Evolutionary conservation across 495 filamentous ascomycete genomes (phyloP).

Genomic region (Annulohypoxylon nitens): DNA sequence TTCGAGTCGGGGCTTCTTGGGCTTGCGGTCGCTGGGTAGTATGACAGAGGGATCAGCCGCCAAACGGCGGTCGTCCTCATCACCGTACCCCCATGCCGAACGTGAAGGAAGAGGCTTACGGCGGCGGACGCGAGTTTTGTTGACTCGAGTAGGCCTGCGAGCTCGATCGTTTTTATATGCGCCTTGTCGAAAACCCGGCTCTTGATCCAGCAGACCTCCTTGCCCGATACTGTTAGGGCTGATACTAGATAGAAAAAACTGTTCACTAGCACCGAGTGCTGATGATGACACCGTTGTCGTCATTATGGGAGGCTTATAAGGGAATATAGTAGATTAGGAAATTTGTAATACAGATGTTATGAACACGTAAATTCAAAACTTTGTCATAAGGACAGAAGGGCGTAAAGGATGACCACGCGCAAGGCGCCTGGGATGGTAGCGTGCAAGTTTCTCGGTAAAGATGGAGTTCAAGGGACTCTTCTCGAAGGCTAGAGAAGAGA

Average conservation of each 20-base stretch:
- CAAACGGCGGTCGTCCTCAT: conserved; percentile 49
- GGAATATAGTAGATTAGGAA: not conserved
- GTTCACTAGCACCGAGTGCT: conserved; percentile 5
- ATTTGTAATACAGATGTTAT: conserved; percentile 13
- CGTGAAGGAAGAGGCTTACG: conserved; percentile 6
- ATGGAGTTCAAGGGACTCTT: conserved; percentile 21
- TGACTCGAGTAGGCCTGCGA: conserved; percentile 12
- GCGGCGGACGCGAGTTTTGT: conserved; percentile 13
- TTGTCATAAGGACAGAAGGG: conserved; percentile 29
- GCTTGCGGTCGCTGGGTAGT: conserved; percentile 49
- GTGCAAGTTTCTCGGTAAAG: conserved; percentile 33
- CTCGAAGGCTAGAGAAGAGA: conserved; percentile 32
- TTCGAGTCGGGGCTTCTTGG: conserved; percentile 53
- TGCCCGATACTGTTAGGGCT: not conserved
- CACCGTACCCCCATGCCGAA: conserved; percentile 33
- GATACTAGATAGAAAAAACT: not conserved
- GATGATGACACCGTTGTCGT: not conserved
- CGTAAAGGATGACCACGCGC: conserved; percentile 36
- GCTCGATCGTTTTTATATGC: conserved; percentile 1
- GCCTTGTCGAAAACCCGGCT: not conserved
- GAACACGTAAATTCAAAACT: conserved; percentile 35
- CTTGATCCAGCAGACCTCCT: not conserved
- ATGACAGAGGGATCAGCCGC: conserved; percentile 46
- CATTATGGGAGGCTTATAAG: conserved; percentile 27
- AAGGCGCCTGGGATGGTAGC: conserved; percentile 26